Evolutionary conservation across 805 yeast genomes (phyloP).

Genomic region (Jamesozyma rosinii): DNA sequence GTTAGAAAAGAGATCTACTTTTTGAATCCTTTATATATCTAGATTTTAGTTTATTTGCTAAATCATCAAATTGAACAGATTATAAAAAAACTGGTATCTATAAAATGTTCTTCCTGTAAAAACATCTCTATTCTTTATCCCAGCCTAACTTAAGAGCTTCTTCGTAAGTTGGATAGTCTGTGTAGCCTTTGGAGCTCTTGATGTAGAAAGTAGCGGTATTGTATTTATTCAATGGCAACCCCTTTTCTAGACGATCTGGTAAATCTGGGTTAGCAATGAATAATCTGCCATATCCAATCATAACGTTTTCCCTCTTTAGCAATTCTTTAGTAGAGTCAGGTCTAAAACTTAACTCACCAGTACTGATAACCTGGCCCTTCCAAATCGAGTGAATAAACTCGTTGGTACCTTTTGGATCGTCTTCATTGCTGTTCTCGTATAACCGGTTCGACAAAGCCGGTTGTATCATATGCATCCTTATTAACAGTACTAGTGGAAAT

Average conservation of each 20-base stretch:
- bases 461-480: too few species aligned
- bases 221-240: constrained; percentile 35
- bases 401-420: too few species aligned
- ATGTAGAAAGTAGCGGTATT: constrained; percentile 42
- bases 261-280: constrained; percentile 51
- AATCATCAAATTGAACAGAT: too few species aligned
- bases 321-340: constrained; percentile 25
- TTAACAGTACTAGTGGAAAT: too few species aligned
- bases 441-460: too few species aligned
- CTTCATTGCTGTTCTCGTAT: too few species aligned
- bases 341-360: constrained; percentile 30
- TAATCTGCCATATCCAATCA: constrained; percentile 38
- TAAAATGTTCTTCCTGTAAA: too few species aligned
- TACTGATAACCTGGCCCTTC: constrained; percentile 38
- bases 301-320: constrained; percentile 35
- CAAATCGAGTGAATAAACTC: constrained; percentile 36
- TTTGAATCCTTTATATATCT: too few species aligned
- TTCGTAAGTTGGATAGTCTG: constrained; percentile 34
- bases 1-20: too few species aligned
- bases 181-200: constrained; percentile 32
- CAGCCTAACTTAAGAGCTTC: constrained; percentile 18
- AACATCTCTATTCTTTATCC: constrained; percentile 7
- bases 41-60: too few species aligned
- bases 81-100: too few species aligned
- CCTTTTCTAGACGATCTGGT: constrained; percentile 34